Conservation (phyloP, 164 flowering plant species). For the Aristolochia californica region DNA sequence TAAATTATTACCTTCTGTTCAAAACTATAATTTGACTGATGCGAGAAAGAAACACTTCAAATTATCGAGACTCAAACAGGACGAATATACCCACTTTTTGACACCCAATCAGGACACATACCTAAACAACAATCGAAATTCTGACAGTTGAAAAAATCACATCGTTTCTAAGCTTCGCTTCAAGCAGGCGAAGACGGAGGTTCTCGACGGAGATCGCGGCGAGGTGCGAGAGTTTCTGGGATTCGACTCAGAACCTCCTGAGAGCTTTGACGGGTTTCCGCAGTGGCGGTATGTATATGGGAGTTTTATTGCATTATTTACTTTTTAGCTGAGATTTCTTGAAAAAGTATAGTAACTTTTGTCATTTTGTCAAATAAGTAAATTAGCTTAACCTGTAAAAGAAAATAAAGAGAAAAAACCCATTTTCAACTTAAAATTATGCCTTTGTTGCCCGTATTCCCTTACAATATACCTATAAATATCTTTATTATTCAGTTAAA, state of each 20-base stretch:
- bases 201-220: constrained; percentile 19
- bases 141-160: background rate
- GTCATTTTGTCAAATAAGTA: too few relatives aligned
- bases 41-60: background rate
- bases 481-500: too few relatives aligned
- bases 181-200: constrained; percentile 17
- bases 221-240: constrained; percentile 14
- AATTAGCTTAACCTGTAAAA: too few relatives aligned
- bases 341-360: too few relatives aligned
- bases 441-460: too few relatives aligned
- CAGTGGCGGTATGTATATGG: constrained; percentile 9
- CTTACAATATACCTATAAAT: too few relatives aligned
- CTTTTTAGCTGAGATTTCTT: too few relatives aligned
- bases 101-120: constrained; percentile 27
- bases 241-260: constrained; percentile 9
- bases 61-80: background rate
- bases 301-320: too few relatives aligned
- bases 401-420: too few relatives aligned
- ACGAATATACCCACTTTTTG: constrained; percentile 39
- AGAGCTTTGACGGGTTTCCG: background rate
- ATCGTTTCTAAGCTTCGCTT: too few relatives aligned
- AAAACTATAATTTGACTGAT: background rate
- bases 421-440: too few relatives aligned
- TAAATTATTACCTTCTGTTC: too few relatives aligned
- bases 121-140: background rate